phyloP scores from a whole-genome alignment of 208 protist genomes.

The Trypanosoma melophagium region DNA sequence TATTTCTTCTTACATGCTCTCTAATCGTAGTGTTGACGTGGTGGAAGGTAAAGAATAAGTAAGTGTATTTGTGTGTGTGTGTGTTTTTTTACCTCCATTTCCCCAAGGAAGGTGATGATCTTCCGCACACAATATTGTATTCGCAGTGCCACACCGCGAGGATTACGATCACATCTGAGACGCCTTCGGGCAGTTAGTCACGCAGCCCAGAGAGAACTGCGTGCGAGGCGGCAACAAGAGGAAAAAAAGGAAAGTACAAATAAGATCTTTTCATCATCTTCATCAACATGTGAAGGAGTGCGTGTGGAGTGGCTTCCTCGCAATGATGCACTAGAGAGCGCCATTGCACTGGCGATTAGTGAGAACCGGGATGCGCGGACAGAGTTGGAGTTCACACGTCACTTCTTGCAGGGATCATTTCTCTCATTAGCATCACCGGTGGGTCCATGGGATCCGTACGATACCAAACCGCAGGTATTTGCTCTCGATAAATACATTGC shows the following conservation, averaged over 20 bases:
- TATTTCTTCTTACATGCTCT: no score
- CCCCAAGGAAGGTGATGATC: no score
- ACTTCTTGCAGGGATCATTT: conserved; percentile 67
- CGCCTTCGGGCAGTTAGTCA: conserved; percentile 18
- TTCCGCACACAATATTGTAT: conserved; percentile 1
- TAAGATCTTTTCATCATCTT: not conserved
- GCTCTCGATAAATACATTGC: conserved; percentile 81
- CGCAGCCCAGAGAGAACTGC: conserved; percentile 3
- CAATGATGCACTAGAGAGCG: conserved; percentile 70
- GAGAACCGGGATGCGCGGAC: conserved; percentile 75
- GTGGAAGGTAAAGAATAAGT: no score
- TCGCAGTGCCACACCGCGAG: conserved; percentile 12
- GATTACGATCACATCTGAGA: conserved; percentile 21
- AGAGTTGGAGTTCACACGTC: conserved; percentile 79
- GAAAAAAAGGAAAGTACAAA: not conserved
- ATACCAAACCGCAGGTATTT: conserved; percentile 88
- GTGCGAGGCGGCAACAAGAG: conserved; percentile 5
- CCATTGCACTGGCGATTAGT: conserved; percentile 74
- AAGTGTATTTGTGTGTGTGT: no score
- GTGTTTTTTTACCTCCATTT: no score
- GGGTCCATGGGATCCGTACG: conserved; percentile 79
- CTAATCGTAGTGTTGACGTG: no score
- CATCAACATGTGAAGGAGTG: not conserved
- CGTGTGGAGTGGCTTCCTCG: conserved; percentile 50
- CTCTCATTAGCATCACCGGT: conserved; percentile 85